These are phyloP conservation scores for Termitomyces sp. DNA, from an alignment of 1,284 basidiomycete species.

Conservation along the genomic window DNA sequence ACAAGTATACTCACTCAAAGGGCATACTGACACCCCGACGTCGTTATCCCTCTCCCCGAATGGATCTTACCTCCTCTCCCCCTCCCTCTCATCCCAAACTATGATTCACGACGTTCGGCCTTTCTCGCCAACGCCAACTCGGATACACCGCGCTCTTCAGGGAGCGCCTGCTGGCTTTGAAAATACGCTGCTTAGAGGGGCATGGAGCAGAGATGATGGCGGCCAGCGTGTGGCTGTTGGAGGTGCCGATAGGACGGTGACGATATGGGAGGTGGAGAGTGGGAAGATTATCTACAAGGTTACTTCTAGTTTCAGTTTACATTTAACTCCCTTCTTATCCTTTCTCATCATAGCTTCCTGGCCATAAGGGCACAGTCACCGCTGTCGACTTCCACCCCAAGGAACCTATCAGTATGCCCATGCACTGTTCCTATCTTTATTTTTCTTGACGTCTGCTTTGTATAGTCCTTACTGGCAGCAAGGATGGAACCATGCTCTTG, in stretches of 20 bases:
- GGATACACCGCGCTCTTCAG: slow-evolving; percentile 74
- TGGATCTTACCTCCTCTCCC: slow-evolving; percentile 77
- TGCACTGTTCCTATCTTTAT: not conserved
- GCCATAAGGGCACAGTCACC: slow-evolving; percentile 91
- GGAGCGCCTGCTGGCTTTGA: slow-evolving; percentile 92
- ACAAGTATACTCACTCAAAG: slow-evolving; percentile 70
- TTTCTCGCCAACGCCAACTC: slow-evolving; percentile 77
- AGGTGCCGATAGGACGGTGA: slow-evolving; percentile 80
- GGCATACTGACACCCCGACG: slow-evolving; percentile 85
- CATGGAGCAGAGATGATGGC: slow-evolving; percentile 77
- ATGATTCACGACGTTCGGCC: slow-evolving; percentile 88
- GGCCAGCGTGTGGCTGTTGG: slow-evolving; percentile 73
- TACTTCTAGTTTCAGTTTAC: slow-evolving; percentile 1
- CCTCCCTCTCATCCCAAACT: slow-evolving; percentile 81
- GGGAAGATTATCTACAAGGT: slow-evolving; percentile 83
- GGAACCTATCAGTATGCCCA: slow-evolving; percentile 81
- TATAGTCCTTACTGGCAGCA: slow-evolving; percentile 79
- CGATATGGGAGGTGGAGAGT: slow-evolving; percentile 90
- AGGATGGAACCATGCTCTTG: slow-evolving; percentile 84
- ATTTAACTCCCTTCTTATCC: slow-evolving; percentile 1
- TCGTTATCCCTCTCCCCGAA: slow-evolving; percentile 86
- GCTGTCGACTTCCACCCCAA: slow-evolving; percentile 87
- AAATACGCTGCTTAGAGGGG: slow-evolving; percentile 70
- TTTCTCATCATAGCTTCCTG: slow-evolving; percentile 59
- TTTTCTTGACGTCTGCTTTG: slow-evolving; percentile 3